These are phyloP conservation scores for Melampsora abietis-canadensis DNA, from an alignment of 1,284 basidiomycete genomes.

Conservation along the genomic window DNA sequence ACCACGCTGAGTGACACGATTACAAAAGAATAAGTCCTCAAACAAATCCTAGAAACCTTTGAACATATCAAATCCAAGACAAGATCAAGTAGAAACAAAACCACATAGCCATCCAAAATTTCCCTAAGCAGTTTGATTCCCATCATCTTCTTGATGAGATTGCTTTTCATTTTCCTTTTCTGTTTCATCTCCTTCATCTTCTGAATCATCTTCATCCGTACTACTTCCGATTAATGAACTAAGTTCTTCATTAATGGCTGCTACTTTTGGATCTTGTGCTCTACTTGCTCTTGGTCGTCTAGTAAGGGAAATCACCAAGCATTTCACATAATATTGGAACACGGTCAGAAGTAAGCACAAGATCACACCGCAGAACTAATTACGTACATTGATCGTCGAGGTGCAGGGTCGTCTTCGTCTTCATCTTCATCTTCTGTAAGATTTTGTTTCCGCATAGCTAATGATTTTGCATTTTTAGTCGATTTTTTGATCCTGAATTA, in stretches of 20 bases:
- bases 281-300: constrained; percentile 26
- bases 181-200: constrained; percentile 8
- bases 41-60: no score
- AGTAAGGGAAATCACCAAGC: background rate
- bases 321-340: background rate
- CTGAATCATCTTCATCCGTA: constrained; percentile 31
- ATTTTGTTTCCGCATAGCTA: constrained; percentile 34
- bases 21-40: no score
- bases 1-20: no score
- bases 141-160: background rate
- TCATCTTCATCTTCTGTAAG: constrained; percentile 9
- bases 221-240: constrained; percentile 30
- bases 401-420: constrained; percentile 5
- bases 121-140: no score
- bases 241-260: constrained; percentile 21
- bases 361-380: background rate
- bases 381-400: constrained; percentile 33
- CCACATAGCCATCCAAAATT: no score
- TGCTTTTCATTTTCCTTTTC: constrained; percentile 24
- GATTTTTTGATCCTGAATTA: constrained; percentile 17
- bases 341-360: background rate
- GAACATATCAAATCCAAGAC: no score
- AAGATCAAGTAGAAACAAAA: no score
- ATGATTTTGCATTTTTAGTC: constrained; percentile 17
- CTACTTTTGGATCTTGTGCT: constrained; percentile 13